These are phyloP conservation scores for Linnemannia exigua DNA, from an alignment of 192 early-diverging fungal genomes.

Conservation along the genomic window DNA sequence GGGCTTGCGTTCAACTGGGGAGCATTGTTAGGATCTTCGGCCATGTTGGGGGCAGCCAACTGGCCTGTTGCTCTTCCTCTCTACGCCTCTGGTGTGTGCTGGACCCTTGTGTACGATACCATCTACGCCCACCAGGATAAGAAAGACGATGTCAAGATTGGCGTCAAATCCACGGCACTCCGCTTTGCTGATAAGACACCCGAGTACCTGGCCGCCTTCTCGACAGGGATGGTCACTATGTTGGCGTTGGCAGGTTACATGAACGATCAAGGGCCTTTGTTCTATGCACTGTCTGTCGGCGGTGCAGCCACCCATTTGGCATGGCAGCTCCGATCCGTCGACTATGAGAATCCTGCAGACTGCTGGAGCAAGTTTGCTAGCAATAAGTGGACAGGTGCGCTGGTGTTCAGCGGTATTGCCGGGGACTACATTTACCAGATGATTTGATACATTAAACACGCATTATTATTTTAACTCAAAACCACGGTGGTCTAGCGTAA, in stretches of 20 bases:
- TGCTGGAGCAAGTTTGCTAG: slow-evolving; percentile 86
- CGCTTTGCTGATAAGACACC: slow-evolving; percentile 83
- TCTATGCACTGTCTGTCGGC: slow-evolving; percentile 78
- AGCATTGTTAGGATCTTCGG: slow-evolving; percentile 89
- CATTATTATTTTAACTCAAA: neutral
- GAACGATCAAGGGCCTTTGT: slow-evolving; percentile 82
- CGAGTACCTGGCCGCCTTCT: slow-evolving; percentile 79
- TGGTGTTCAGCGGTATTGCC: slow-evolving; percentile 82
- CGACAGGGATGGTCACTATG: slow-evolving; percentile 74
- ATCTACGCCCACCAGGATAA: slow-evolving; percentile 99
- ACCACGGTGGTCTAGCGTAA: neutral
- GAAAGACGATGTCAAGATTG: slow-evolving; percentile 86
- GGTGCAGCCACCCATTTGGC: slow-evolving; percentile 82
- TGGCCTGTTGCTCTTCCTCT: slow-evolving; percentile 84
- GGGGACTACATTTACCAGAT: slow-evolving; percentile 64
- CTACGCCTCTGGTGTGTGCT: slow-evolving; percentile 87
- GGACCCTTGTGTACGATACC: slow-evolving; percentile 98
- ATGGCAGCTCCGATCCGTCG: slow-evolving; percentile 85
- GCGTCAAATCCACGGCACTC: slow-evolving; percentile 94
- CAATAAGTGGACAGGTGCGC: slow-evolving; percentile 83
- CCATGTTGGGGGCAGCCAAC: slow-evolving; percentile 77
- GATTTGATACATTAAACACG: slow-evolving; percentile 5
- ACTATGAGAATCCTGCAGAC: slow-evolving; percentile 73
- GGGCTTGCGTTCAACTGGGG: slow-evolving; percentile 97
- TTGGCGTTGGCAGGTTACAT: slow-evolving; percentile 82